Evolutionary conservation across 2,329 filamentous ascomycete genomes (phyloP).

Genomic region (Phoma herbarum): DNA sequence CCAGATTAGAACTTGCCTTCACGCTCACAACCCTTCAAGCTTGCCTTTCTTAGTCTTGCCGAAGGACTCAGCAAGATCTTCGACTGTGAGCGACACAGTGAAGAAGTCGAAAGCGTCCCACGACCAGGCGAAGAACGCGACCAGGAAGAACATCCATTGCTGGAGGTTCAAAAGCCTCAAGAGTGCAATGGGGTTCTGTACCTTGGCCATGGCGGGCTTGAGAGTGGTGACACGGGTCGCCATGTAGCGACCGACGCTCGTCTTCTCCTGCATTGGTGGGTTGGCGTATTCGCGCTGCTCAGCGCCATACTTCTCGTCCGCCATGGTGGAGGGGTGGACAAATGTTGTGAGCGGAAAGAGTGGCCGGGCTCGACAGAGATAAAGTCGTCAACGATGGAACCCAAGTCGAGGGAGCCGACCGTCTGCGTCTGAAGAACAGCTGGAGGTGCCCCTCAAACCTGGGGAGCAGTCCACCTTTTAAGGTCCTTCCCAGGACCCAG

Average conservation of each 20-base stretch:
- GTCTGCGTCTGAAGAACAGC: slow-evolving; percentile 3
- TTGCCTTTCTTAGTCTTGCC: slow-evolving; percentile 57
- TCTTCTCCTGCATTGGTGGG: slow-evolving; percentile 21
- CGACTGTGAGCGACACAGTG: slow-evolving; percentile 66
- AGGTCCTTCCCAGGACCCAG: background rate
- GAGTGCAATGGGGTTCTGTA: slow-evolving; percentile 63
- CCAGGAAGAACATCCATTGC: slow-evolving; percentile 67
- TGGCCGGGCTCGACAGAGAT: background rate
- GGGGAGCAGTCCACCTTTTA: slow-evolving; percentile 17
- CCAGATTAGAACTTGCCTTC: background rate
- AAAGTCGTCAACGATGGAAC: background rate
- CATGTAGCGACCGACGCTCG: slow-evolving; percentile 57
- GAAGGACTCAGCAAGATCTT: slow-evolving; percentile 63
- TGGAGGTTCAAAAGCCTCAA: slow-evolving; percentile 61
- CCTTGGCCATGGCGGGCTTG: slow-evolving; percentile 64
- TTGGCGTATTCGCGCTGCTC: slow-evolving; percentile 30
- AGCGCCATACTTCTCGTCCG: slow-evolving; percentile 29
- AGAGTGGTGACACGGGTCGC: slow-evolving; percentile 63
- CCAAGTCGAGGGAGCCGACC: background rate
- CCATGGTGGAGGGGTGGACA: slow-evolving; percentile 23
- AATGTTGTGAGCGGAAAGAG: background rate
- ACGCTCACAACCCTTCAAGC: background rate
- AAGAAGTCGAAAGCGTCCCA: slow-evolving; percentile 68
- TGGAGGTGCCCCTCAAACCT: slow-evolving; percentile 1
- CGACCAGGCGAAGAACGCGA: slow-evolving; percentile 58